Base-by-base conservation (phyloP, 495 filamentous ascomycete genomes). In the Poronia punctata region DNA sequence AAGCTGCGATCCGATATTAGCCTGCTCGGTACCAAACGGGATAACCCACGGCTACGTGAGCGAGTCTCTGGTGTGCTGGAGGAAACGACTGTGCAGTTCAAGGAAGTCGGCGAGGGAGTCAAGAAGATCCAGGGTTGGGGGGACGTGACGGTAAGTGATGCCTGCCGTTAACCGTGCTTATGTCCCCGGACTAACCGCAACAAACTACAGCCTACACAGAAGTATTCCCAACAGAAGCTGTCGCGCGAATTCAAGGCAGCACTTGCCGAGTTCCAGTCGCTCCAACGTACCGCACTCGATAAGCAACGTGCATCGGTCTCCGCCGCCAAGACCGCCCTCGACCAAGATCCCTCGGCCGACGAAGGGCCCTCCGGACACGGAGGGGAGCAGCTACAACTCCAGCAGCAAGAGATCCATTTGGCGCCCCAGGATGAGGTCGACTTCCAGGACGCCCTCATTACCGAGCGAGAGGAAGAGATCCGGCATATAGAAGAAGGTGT, bases 401-500 rank as follows among this genome's bases (percentile, higher is more conserved):
- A 88, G 53, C 73, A 90, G 39, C 78, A 90, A 54, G 79, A 92
- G 51, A 68, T 82, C 18, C 84, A 82, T 11, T 74, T 97, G 1
- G 92, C 92, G 1, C 76, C 88, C 24, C 92, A 99, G 58, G 82
- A 86, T 54, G 92, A 99, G 53, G 92, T 99, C 35, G 88, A 97
- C 54, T 99, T 97, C 68, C 93, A 99, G 55, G 93, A 97, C 46
- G 79, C 82, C 8, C 67, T 99, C 23, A 97, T 99, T 57, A 78
- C 90, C 45, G 89, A 97, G 71, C 87, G 92, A 12, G 92, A 99
- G 60, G 74, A 83, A 15, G 92, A 97, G 69, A 99, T 99, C 50
- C 81, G 89, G 21, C 86, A 92, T 53, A 97, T 99, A 54, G 92
- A 99, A 65, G 88, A 95, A 56, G 84, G 83, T 44, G 90, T 98